These are phyloP conservation scores for Vitis hybrid DNA, from an alignment of 177 flowering plant species.

Conservation along the genomic window DNA sequence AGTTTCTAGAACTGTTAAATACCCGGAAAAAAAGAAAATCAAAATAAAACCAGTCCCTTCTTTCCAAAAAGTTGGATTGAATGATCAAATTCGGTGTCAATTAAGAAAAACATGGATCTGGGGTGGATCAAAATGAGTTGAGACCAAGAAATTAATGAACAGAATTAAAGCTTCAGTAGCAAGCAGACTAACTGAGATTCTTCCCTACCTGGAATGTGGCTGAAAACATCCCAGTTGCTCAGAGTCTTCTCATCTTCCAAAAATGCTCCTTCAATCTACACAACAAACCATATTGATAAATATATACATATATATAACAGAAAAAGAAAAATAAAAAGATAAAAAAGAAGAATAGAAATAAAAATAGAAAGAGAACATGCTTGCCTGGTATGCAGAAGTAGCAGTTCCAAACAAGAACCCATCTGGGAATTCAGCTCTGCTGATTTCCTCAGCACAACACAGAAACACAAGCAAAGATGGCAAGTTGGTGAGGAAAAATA, in stretches of 20 bases:
- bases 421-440: constrained; percentile 38
- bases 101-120: too few relatives aligned
- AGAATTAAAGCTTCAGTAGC: too few relatives aligned
- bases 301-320: too few relatives aligned
- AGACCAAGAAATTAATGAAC: not conserved
- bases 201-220: constrained; percentile 34
- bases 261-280: constrained; percentile 62
- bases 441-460: constrained; percentile 15
- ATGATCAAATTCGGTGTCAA: too few relatives aligned
- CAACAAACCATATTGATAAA: too few relatives aligned
- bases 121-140: not conserved
- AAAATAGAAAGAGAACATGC: not conserved
- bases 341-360: not conserved
- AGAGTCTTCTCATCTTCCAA: constrained; percentile 57
- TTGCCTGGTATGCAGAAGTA: constrained; percentile 45
- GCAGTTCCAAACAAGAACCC: constrained; percentile 49
- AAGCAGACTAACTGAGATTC: not conserved
- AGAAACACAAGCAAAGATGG: too few relatives aligned
- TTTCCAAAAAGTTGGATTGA: too few relatives aligned
- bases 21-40: too few relatives aligned
- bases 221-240: constrained; percentile 60
- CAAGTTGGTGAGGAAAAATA: too few relatives aligned
- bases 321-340: not conserved
- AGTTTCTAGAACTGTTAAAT: too few relatives aligned
- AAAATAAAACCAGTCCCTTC: too few relatives aligned